These are phyloP conservation scores for Penicillium cinerascens DNA, from an alignment of 495 filamentous ascomycete genomes.

Conservation along the genomic window DNA sequence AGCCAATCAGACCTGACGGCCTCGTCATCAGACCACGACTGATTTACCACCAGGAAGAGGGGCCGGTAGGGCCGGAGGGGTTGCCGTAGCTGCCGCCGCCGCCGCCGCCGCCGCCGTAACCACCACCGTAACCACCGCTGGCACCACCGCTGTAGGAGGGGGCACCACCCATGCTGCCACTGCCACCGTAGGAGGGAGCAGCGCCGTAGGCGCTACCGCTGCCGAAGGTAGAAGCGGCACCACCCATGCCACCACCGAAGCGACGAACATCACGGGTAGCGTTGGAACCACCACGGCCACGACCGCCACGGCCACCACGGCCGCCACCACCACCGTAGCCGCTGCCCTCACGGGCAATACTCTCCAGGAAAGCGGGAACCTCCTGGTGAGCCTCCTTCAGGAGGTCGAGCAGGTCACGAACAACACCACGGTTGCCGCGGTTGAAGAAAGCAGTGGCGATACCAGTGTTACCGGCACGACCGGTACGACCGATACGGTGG, in stretches of 20 bases:
- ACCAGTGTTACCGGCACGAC: constrained; percentile 98
- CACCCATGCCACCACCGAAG: constrained; percentile 36
- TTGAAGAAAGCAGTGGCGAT: constrained; percentile 99
- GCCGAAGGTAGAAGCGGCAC: constrained; percentile 34
- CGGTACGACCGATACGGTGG: constrained; percentile 98
- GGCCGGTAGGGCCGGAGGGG: constrained; percentile 74
- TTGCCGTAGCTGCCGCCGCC: constrained; percentile 70
- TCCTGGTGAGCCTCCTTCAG: constrained; percentile 98
- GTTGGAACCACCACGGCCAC: constrained; percentile 54
- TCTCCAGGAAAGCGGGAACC: constrained; percentile 88
- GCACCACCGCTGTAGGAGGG: constrained; percentile 17
- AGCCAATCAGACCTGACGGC: constrained; percentile 46
- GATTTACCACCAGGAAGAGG: constrained; percentile 94
- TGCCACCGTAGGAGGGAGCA: constrained; percentile 29
- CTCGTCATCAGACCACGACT: constrained; percentile 47
- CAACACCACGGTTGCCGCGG: constrained; percentile 96
- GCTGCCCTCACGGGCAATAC: constrained; percentile 88
- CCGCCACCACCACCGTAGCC: constrained; percentile 72
- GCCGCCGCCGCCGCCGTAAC: constrained; percentile 36
- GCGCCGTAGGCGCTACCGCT: constrained; percentile 53
- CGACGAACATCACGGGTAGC: constrained; percentile 91
- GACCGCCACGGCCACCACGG: constrained; percentile 51
- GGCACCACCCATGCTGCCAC: constrained; percentile 36
- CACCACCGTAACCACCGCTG: constrained; percentile 21
- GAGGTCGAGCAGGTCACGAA: constrained; percentile 90